Evolutionary conservation across 169 alveolate genomes (phyloP).

Genomic region (Babesia gibsoni): DNA sequence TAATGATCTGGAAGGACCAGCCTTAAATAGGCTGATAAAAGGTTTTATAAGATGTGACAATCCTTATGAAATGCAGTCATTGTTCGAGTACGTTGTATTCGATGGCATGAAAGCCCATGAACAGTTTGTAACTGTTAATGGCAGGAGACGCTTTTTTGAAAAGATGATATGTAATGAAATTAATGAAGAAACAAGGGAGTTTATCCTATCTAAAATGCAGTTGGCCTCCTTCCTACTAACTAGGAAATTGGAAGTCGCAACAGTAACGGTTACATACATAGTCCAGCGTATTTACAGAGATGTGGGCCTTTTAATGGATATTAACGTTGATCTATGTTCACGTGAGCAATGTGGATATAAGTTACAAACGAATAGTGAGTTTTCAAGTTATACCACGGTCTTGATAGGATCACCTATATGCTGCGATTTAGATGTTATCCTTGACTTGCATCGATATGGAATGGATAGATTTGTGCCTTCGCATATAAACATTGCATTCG

Average conservation of each 20-base stretch:
- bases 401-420: conserved; percentile 1
- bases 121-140: no score
- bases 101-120: not conserved
- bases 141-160: not conserved
- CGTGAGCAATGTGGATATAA: no score
- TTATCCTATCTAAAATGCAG: conserved; percentile 1
- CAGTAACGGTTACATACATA: not conserved
- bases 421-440: not conserved
- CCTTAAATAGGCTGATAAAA: not conserved
- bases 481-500: not conserved
- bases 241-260: not conserved
- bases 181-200: not conserved
- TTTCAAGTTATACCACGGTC: not conserved
- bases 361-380: not conserved
- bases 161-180: not conserved
- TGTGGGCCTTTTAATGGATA: not conserved
- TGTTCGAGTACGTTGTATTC: not conserved
- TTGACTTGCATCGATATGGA: conserved; percentile 20
- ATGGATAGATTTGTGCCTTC: not conserved
- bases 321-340: no score
- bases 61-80: conserved; percentile 1
- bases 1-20: no score
- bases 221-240: not conserved
- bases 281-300: not conserved
- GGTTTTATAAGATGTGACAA: not conserved